A percentile compares a stretch with the other conserved stretches of the same genome.
These are phyloP conservation scores for Picochlorum sp. DNA, from an alignment of 139 green algal genomes.

Conservation along the genomic window DNA sequence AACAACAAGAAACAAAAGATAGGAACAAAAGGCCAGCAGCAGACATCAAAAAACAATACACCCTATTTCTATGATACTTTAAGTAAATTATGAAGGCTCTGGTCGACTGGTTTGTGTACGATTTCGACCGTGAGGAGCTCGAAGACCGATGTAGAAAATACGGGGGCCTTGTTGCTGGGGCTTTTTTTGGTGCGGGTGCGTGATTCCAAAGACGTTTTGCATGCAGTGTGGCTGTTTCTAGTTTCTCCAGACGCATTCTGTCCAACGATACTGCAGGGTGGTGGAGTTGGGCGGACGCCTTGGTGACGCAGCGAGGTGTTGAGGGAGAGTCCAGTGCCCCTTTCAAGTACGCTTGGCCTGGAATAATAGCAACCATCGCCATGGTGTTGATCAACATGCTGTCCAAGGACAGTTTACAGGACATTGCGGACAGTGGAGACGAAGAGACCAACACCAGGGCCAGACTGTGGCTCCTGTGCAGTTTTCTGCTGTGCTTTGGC, in stretches of 20 bases:
- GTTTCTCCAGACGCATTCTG: background rate
- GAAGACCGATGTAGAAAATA: slow-evolving; percentile 6
- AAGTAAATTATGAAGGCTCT: slow-evolving; percentile 8
- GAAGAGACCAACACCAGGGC: slow-evolving; percentile 22
- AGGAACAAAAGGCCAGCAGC: too few species aligned
- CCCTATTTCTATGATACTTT: too few species aligned
- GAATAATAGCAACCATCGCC: slow-evolving; percentile 34
- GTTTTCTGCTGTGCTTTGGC: slow-evolving; percentile 27
- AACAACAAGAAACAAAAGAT: too few species aligned
- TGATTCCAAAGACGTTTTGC: background rate
- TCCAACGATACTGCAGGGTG: slow-evolving; percentile 15
- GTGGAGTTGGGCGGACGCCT: slow-evolving; percentile 27
- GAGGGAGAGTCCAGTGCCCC: slow-evolving; percentile 13
- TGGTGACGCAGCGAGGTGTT: slow-evolving; percentile 21
- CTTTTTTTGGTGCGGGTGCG: slow-evolving; percentile 31
- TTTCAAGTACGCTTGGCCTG: slow-evolving; percentile 32
- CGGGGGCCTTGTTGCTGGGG: slow-evolving; percentile 24
- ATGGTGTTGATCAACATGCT: slow-evolving; percentile 40
- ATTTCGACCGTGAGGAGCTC: slow-evolving; percentile 31
- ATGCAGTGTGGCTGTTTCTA: background rate
- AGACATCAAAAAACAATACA: too few species aligned
- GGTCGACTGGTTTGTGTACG: slow-evolving; percentile 28
- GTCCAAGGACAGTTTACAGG: slow-evolving; percentile 18
- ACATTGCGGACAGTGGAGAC: slow-evolving; percentile 13
- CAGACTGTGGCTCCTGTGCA: slow-evolving; percentile 33